Evolutionary conservation across 192 early-diverging fungal genomes (phyloP), one percentile per base, ranked within the genome.

Genomic region (Gaertneriomyces semiglobifer): DNA sequence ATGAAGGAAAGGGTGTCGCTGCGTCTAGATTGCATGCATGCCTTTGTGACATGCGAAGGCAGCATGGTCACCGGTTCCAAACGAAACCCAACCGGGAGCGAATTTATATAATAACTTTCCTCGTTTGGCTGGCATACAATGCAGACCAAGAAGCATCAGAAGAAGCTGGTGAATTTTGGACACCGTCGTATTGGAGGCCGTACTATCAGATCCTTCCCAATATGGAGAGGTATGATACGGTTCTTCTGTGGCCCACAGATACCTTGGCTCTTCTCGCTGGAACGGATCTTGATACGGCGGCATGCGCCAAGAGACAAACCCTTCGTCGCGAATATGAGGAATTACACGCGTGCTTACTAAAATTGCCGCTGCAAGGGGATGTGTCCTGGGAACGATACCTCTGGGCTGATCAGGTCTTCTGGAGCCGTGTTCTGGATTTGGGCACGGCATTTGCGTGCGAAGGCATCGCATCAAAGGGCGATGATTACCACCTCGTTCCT

Each of bases 401-500:
- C 6, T 90, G 87, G 88, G 88, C 86, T 0, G 87, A 90, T 62
- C 82, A 77, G 2, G 73, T 86, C 12, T 88, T 88, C 58, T 90
- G 89, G 89, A 86, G 84, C 0, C 75, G 89, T 20, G 83, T 88
- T 2, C 73, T 90, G 4, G 79, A 78, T 3, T 77, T 89, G 47
- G 72, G 79, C 41, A 48, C 68, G 12, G 68, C 69, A 5, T 44
- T 65, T 14, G 45, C 66, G 1, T 45, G 56, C 19, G 33, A 12
- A 54, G 33, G n/a, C 0, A 7, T 25, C 4, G 39, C 6, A 33
- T 9, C 50, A 10, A 14, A 16, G 18, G 19, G 38, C 4, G 73
- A 69, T 54, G 85, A 88, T 58, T 72, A 77, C 46, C 81, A 81
- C 47, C 58, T 90, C 70, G 79, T 89, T 7, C 89, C 89, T 8